Percentiles rank a stretch among this genome's conserved stretches.
Conservation (phyloP, 139 green algal species). For the Haematococcus lacustris region DNA sequence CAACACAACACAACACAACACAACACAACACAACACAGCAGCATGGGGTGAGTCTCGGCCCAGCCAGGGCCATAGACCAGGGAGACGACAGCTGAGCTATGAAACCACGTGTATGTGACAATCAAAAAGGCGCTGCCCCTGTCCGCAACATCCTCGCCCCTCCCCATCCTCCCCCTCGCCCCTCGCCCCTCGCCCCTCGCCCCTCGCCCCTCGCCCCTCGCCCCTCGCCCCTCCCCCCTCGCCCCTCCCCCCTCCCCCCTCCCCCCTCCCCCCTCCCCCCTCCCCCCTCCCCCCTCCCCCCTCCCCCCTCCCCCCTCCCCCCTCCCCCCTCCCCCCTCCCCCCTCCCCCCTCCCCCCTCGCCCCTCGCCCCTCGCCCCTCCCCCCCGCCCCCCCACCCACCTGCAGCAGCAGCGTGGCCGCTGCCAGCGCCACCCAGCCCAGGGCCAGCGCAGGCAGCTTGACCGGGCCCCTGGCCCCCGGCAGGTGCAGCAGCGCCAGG, state of each 20-base stretch:
- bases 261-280: too few relatives aligned
- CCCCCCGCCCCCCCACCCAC: not conserved
- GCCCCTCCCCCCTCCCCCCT: too few relatives aligned
- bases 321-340: too few relatives aligned
- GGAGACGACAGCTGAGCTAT: too few relatives aligned
- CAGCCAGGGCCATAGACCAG: not conserved
- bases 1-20: too few relatives aligned
- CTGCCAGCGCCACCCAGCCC: slow-evolving; percentile 42
- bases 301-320: not conserved
- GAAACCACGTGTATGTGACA: too few relatives aligned
- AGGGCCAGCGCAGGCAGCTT: slow-evolving; percentile 53
- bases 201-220: too few relatives aligned
- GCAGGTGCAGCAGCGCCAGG: slow-evolving; percentile 65
- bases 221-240: too few relatives aligned
- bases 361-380: too few relatives aligned
- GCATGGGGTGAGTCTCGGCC: not conserved
- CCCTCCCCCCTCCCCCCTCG: not conserved
- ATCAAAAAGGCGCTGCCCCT: not conserved
- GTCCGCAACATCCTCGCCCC: not conserved
- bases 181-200: too few relatives aligned
- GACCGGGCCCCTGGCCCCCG: slow-evolving; percentile 19
- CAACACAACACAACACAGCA: not conserved
- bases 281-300: not conserved
- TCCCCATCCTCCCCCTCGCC: too few relatives aligned
- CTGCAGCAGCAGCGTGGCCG: slow-evolving; percentile 47